Percentiles rank a stretch among this genome's conserved stretches.
Evolutionary conservation across 768 basidiomycete genomes (phyloP).

Genomic region (Exidia glandulosa): DNA sequence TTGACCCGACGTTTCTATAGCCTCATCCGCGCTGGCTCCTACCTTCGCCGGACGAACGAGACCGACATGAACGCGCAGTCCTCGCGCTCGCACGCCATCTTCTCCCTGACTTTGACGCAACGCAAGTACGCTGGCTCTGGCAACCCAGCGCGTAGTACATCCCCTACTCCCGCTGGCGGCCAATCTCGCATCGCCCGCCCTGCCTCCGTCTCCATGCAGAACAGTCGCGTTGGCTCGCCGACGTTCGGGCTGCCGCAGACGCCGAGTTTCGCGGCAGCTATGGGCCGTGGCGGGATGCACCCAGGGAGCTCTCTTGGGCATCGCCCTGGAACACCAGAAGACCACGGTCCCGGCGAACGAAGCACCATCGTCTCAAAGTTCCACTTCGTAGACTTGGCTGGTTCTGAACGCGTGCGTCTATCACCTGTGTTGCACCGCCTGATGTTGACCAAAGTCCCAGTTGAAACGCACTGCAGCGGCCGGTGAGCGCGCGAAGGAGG

Average conservation of each 20-base stretch:
- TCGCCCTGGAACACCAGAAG: constrained; percentile 16
- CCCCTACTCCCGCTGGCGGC: constrained; percentile 61
- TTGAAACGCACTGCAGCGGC: constrained; percentile 93
- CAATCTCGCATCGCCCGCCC: constrained; percentile 71
- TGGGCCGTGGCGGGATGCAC: constrained; percentile 57
- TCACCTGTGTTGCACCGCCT: no score
- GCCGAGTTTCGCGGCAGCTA: constrained; percentile 67
- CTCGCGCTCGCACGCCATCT: constrained; percentile 97
- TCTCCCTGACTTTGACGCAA: constrained; percentile 89
- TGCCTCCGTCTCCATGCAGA: constrained; percentile 54
- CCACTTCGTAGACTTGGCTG: constrained; percentile 96
- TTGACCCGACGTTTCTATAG: constrained; percentile 28
- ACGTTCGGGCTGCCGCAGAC: constrained; percentile 69
- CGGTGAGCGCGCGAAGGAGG: constrained; percentile 95
- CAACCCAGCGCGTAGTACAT: constrained; percentile 61
- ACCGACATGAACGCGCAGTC: constrained; percentile 99
- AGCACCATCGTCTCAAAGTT: constrained; percentile 88
- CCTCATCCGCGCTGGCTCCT: constrained; percentile 79
- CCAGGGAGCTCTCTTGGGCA: constrained; percentile 72
- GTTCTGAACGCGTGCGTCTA: constrained; percentile 85
- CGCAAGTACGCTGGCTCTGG: constrained; percentile 71
- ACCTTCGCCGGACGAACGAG: constrained; percentile 87
- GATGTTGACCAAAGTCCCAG: no score
- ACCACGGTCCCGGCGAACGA: constrained; percentile 73
- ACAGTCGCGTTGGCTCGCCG: constrained; percentile 58